Evolutionary conservation across 345 rosid species (phyloP).

Genomic region (Anastatica hierochuntica): DNA sequence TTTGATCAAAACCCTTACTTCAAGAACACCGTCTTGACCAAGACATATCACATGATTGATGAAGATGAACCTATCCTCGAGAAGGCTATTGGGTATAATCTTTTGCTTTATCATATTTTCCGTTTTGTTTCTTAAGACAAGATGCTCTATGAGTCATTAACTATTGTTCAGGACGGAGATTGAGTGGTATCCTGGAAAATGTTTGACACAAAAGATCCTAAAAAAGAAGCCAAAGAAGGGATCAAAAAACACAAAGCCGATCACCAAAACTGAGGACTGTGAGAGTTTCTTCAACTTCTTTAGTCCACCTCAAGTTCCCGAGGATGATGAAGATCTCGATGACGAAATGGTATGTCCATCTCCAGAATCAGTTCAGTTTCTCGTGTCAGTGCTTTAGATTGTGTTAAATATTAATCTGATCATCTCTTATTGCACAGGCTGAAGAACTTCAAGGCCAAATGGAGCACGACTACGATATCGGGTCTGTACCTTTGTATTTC

Average conservation of each 20-base stretch:
- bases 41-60: slow-evolving; percentile 96
- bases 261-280: slow-evolving; percentile 82
- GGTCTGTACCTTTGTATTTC: slow-evolving; percentile 36
- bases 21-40: slow-evolving; percentile 73
- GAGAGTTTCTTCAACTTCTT: slow-evolving; percentile 96
- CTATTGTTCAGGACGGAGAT: slow-evolving; percentile 57
- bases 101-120: not conserved
- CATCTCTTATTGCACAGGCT: slow-evolving; percentile 39
- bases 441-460: slow-evolving; percentile 92
- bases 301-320: slow-evolving; percentile 90
- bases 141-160: not conserved
- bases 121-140: not conserved
- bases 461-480: slow-evolving; percentile 96
- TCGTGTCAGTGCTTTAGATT: not conserved
- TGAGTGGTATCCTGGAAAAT: slow-evolving; percentile 91
- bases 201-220: slow-evolving; percentile 79
- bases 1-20: slow-evolving; percentile 84
- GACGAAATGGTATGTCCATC: slow-evolving; percentile 58
- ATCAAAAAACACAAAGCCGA: slow-evolving; percentile 81
- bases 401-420: not conserved
- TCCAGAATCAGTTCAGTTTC: not conserved
- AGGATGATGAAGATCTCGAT: slow-evolving; percentile 85
- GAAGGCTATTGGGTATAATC: slow-evolving; percentile 83
- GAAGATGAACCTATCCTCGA: slow-evolving; percentile 93
- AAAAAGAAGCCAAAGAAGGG: slow-evolving; percentile 98